These are phyloP conservation scores for Chalciporus sphaerocephalus DNA, from an alignment of 768 basidiomycete species.

Conservation along the genomic window DNA sequence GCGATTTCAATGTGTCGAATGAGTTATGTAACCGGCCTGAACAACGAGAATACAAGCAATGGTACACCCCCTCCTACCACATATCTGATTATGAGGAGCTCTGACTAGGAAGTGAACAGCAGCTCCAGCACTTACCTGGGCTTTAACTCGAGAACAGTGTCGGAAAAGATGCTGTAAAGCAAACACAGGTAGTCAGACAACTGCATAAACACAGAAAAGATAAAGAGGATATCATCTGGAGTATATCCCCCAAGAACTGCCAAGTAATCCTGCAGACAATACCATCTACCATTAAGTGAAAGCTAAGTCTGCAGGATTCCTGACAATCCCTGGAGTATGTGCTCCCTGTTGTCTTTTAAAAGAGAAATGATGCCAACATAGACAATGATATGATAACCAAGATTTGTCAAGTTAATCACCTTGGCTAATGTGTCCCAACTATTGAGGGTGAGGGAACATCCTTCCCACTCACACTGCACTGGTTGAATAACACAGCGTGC, in stretches of 20 bases:
- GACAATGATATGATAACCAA: slow-evolving; percentile 3
- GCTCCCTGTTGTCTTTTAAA: background rate
- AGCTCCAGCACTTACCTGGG: slow-evolving; percentile 7
- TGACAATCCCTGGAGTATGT: slow-evolving; percentile 2
- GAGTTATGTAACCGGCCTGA: slow-evolving; percentile 26
- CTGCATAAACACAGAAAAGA: background rate
- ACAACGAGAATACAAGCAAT: slow-evolving; percentile 24
- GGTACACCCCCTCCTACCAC: slow-evolving; percentile 25
- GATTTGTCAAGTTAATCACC: slow-evolving; percentile 19
- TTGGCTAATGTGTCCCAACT: slow-evolving; percentile 28
- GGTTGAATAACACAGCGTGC: slow-evolving; percentile 23
- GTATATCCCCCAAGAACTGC: slow-evolving; percentile 12
- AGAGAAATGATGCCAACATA: slow-evolving; percentile 7
- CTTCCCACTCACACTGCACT: slow-evolving; percentile 30
- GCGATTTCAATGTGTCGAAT: slow-evolving; percentile 15
- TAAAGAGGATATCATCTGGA: background rate
- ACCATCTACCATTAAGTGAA: slow-evolving; percentile 8
- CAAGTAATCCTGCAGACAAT: slow-evolving; percentile 21
- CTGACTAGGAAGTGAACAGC: background rate
- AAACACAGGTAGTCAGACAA: slow-evolving; percentile 8
- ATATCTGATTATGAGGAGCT: background rate
- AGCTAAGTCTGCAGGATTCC: slow-evolving; percentile 13
- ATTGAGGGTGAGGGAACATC: slow-evolving; percentile 23
- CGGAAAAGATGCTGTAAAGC: slow-evolving; percentile 22
- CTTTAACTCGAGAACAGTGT: slow-evolving; percentile 21